These are phyloP conservation scores for Candida montana DNA, from an alignment of 805 yeast species.

Conservation along the genomic window DNA sequence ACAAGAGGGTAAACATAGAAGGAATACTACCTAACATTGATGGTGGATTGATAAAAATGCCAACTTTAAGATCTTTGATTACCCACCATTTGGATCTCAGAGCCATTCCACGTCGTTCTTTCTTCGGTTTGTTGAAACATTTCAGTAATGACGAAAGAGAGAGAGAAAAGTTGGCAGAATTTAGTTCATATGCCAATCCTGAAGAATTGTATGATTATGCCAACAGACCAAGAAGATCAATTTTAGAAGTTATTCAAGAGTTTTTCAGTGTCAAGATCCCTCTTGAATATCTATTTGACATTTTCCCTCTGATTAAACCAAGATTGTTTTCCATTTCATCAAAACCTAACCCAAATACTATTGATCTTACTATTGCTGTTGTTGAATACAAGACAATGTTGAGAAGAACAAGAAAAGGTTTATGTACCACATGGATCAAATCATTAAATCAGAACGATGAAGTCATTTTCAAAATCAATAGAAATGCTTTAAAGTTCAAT, in stretches of 20 bases:
- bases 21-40: constrained; percentile 29
- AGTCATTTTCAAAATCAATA: constrained; percentile 47
- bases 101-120: constrained; percentile 79
- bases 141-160: constrained; percentile 76
- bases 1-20: constrained; percentile 39
- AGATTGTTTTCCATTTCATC: constrained; percentile 85
- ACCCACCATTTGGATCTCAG: constrained; percentile 78
- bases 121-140: constrained; percentile 69
- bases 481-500: constrained; percentile 37
- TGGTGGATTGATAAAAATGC: constrained; percentile 54
- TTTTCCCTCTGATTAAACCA: constrained; percentile 75
- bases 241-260: constrained; percentile 78
- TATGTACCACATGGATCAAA: constrained; percentile 76
- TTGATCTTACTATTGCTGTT: constrained; percentile 75
- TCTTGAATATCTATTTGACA: constrained; percentile 64
- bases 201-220: constrained; percentile 88
- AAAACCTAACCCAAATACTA: constrained; percentile 29
- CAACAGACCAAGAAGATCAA: constrained; percentile 86
- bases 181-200: constrained; percentile 62
- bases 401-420: constrained; percentile 68
- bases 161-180: constrained; percentile 67
- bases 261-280: constrained; percentile 77
- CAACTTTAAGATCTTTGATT: constrained; percentile 68
- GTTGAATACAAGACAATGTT: constrained; percentile 84
- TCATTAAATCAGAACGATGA: constrained; percentile 41